Base-by-base conservation (phyloP, 2,329 filamentous ascomycete genomes). In the Alternaria triticina region DNA sequence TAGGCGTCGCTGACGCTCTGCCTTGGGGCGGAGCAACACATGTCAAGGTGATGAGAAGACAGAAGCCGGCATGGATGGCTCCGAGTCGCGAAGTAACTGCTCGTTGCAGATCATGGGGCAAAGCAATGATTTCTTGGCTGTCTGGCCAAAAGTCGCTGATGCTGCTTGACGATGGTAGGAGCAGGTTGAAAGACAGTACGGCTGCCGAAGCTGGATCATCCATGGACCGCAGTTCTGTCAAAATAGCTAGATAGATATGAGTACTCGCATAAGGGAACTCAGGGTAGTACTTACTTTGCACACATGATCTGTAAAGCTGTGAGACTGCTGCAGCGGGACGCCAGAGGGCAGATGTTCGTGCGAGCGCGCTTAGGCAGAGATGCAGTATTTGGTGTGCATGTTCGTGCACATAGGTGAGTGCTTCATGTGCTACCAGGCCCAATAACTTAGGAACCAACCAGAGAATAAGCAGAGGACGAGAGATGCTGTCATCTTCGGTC, bases 361-460 rank as follows among this genome's bases (percentile, higher is more conserved):
- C 54, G 69, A 83, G 67, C 72, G 78, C 70, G 44, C 63, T 64
- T 47, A 83, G 59, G 72, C 79, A 78, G 3, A 75, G 74, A 23
- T 66, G 64, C n/a, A 85, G 70, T 44, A 84, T 66, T 15, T 72
- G 66, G 13, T 68, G 65, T 7, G 79, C 66, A 61, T 79, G 77
- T 23, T 81, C 70, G 52, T 81, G 80, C 10, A 87, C 70, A 20
- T 69, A 65, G 25, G 80, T 73, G 61, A 82, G 80, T 36, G 80
- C 79, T 60, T 80, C 79, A 54, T 78, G 76, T 46, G 80, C 79
- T 49, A 84, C 77, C 43, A 88, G 69, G 33, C 82, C 79, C 54
- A 88, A 74, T 30, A 89, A 73, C 55, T 83, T 85, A 15, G 86
- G 82, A 43, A 86, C 76, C 30, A 90, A 77, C 83, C 85, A 87